Conservation (phyloP, 2,329 filamentous ascomycete genomes). For the Nemania abortiva region DNA sequence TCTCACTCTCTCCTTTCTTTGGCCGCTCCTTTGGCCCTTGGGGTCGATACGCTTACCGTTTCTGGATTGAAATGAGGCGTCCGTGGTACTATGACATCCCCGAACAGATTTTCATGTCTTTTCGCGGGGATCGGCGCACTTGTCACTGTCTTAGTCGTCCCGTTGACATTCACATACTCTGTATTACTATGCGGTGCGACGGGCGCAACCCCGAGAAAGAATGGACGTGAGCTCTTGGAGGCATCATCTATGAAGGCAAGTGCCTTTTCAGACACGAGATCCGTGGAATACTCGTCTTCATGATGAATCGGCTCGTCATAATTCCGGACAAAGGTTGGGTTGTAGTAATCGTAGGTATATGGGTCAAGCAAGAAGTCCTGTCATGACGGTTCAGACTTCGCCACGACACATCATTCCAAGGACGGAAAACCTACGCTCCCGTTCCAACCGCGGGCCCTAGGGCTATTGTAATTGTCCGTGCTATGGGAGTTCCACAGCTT, state of each 20-base stretch:
- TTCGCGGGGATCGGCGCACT: slow-evolving; percentile 66
- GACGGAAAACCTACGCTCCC: slow-evolving; percentile 41
- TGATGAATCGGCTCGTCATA: slow-evolving; percentile 65
- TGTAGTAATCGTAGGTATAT: slow-evolving; percentile 72
- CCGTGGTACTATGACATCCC: slow-evolving; percentile 69
- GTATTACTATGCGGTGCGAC: slow-evolving; percentile 60
- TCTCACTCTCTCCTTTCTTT: background rate
- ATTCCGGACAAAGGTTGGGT: slow-evolving; percentile 70
- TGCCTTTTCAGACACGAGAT: slow-evolving; percentile 65
- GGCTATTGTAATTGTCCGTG: slow-evolving; percentile 69
- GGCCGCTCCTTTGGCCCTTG: background rate
- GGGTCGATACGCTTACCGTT: slow-evolving; percentile 50
- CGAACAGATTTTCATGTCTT: slow-evolving; percentile 71
- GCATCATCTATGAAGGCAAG: slow-evolving; percentile 67
- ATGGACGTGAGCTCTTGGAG: slow-evolving; percentile 61
- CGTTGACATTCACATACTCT: slow-evolving; percentile 44
- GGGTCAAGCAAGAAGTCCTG: slow-evolving; percentile 67
- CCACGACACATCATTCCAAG: background rate
- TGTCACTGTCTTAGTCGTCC: slow-evolving; percentile 51
- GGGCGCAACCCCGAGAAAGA: slow-evolving; percentile 71
- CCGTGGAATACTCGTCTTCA: slow-evolving; percentile 65
- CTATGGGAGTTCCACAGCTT: slow-evolving; percentile 77
- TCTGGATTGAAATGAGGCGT: slow-evolving; percentile 74
- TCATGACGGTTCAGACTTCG: slow-evolving; percentile 12
- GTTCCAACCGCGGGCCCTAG: slow-evolving; percentile 66